A percentile compares a stretch with the other conserved stretches of the same genome.
Evolutionary conservation across 768 basidiomycete genomes (phyloP).

Genomic region (Rhodotorula babjevae): DNA sequence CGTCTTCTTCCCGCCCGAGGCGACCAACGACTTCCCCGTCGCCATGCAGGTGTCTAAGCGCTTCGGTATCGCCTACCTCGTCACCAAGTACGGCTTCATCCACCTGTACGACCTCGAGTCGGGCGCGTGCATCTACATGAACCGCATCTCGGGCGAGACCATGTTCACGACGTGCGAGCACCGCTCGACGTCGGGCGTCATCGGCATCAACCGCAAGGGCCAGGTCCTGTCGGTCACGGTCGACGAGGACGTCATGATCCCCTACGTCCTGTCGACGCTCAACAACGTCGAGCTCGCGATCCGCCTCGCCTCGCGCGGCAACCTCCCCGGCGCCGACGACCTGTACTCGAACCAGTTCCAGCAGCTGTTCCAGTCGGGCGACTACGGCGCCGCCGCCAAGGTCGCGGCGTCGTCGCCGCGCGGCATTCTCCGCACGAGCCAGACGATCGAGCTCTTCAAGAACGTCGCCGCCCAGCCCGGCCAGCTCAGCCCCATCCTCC

Average conservation of each 20-base stretch:
- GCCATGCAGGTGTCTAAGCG: conserved; percentile 95
- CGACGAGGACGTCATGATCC: conserved; percentile 91
- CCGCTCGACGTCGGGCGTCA: conserved; percentile 87
- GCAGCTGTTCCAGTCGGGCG: conserved; percentile 77
- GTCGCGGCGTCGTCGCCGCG: conserved; percentile 94
- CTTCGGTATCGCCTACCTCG: conserved; percentile 92
- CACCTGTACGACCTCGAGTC: conserved; percentile 97
- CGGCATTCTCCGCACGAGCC: conserved; percentile 90
- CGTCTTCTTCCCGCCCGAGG: conserved; percentile 98
- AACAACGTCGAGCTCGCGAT: conserved; percentile 98
- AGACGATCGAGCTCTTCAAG: conserved; percentile 97
- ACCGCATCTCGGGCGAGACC: conserved; percentile 97
- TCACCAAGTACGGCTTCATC: conserved; percentile 99
- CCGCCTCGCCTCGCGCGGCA: conserved; percentile 91
- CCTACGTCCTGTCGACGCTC: conserved; percentile 85
- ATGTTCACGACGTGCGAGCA: conserved; percentile 98
- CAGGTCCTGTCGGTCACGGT: conserved; percentile 88
- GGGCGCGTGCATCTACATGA: conserved; percentile 98
- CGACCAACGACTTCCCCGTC: conserved; percentile 96
- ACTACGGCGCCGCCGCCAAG: conserved; percentile 92
- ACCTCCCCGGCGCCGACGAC: conserved; percentile 95
- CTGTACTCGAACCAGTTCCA: conserved; percentile 92
- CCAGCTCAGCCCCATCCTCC: conserved; percentile 87
- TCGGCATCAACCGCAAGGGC: conserved; percentile 99
- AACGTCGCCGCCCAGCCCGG: conserved; percentile 83